Evolutionary conservation across 2,329 filamentous ascomycete genomes (phyloP).

Genomic region (Xylariaceae sp.): DNA sequence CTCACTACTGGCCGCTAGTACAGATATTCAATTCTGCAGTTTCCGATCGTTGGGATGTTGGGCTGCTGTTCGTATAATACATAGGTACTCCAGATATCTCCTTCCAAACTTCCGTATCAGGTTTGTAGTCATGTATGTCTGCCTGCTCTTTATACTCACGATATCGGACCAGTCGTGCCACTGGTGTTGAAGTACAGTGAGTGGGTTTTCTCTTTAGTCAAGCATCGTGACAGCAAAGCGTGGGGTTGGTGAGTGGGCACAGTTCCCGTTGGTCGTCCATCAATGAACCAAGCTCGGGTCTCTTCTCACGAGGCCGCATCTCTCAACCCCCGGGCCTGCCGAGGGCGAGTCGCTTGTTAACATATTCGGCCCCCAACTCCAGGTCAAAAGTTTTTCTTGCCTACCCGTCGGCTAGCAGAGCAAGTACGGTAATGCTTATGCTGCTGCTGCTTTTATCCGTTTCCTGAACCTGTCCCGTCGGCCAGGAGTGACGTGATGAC

Average conservation of each 20-base stretch:
- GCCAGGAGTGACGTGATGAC: neutral
- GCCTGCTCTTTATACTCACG: too few species aligned
- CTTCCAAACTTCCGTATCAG: too few species aligned
- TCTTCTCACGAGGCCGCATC: slow-evolving; percentile 25
- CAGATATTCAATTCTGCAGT: too few species aligned
- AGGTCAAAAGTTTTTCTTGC: slow-evolving; percentile 8
- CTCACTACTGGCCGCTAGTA: too few species aligned
- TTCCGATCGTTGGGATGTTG: neutral
- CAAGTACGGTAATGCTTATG: neutral
- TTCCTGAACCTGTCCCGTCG: neutral
- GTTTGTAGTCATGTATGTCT: too few species aligned
- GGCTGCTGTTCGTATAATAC: too few species aligned
- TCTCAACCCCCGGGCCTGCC: slow-evolving; percentile 13
- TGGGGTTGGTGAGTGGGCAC: slow-evolving; percentile 31
- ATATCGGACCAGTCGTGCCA: too few species aligned
- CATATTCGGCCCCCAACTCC: slow-evolving; percentile 15
- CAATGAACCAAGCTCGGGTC: slow-evolving; percentile 21
- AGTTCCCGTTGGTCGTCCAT: slow-evolving; percentile 28
- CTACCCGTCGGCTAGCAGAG: slow-evolving; percentile 3
- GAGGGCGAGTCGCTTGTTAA: slow-evolving; percentile 24
- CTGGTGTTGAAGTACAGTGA: too few species aligned
- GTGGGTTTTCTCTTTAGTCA: too few species aligned
- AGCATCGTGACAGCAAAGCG: slow-evolving; percentile 19
- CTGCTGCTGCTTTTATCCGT: slow-evolving; percentile 4
- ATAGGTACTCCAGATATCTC: too few species aligned